Conservation (phyloP, 2,329 filamentous ascomycete genomes). For the Aschersonia sp. region DNA sequence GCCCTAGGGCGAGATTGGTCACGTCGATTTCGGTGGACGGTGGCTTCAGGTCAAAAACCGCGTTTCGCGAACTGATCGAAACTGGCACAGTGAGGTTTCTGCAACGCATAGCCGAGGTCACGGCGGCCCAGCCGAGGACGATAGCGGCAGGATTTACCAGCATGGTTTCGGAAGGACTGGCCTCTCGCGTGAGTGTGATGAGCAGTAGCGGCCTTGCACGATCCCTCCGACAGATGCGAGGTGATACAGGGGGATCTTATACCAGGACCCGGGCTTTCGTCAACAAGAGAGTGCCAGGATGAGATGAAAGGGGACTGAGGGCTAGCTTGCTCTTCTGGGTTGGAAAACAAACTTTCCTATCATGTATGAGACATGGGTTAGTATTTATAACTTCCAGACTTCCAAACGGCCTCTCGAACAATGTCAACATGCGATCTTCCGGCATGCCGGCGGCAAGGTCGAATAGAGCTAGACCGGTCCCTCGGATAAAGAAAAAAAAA, state of each 20-base stretch:
- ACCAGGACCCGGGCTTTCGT: no score
- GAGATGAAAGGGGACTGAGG: no score
- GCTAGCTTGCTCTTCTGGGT: neutral
- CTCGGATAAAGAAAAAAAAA: neutral
- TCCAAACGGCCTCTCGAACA: neutral
- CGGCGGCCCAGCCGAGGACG: slow-evolving; percentile 11
- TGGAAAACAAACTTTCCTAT: neutral
- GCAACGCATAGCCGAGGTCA: slow-evolving; percentile 22
- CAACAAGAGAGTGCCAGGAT: no score
- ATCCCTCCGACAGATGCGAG: neutral
- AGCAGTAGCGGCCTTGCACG: no score
- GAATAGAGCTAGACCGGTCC: neutral
- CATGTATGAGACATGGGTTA: neutral
- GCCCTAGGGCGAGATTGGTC: slow-evolving; percentile 36
- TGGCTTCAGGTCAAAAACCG: slow-evolving; percentile 32
- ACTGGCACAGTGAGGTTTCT: slow-evolving; percentile 41
- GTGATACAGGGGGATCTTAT: slow-evolving; percentile 7
- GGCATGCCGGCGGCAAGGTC: neutral
- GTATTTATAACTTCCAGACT: neutral
- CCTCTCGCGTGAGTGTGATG: no score
- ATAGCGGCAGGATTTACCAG: slow-evolving; percentile 1
- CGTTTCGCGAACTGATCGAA: slow-evolving; percentile 37
- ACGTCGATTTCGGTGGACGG: slow-evolving; percentile 40
- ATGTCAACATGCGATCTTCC: neutral
- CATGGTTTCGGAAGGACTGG: no score